Percentiles rank a stretch among this genome's conserved stretches.
Conservation (phyloP, 1,139 yeast genomes). For the Pichia sp. region DNA sequence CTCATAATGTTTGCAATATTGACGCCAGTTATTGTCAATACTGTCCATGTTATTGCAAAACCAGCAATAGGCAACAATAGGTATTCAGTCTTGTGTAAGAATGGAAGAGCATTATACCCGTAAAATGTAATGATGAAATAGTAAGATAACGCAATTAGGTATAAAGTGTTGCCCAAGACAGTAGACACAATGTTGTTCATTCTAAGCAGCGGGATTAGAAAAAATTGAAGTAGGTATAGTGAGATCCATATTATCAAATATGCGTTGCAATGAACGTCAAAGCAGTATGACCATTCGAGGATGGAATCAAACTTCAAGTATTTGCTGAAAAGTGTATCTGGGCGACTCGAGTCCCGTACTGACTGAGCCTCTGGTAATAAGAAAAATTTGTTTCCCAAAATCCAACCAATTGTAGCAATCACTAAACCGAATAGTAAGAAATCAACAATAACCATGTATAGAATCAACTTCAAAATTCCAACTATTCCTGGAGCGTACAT, state of each 20-base stretch:
- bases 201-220: conserved; percentile 67
- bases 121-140: conserved; percentile 78
- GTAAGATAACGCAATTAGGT: conserved; percentile 66
- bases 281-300: conserved; percentile 91
- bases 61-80: conserved; percentile 55
- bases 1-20: conserved; percentile 71
- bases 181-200: conserved; percentile 61
- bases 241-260: conserved; percentile 77
- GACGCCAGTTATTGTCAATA: conserved; percentile 58
- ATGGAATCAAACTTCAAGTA: conserved; percentile 33
- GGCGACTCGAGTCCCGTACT: background rate
- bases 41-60: conserved; percentile 53
- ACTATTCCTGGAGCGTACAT: conserved; percentile 65
- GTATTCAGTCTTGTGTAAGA: conserved; percentile 60
- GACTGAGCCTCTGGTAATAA: conserved; percentile 32
- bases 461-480: conserved; percentile 58
- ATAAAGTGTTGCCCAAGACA: conserved; percentile 72
- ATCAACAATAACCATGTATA: conserved; percentile 84
- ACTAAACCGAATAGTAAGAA: conserved; percentile 68
- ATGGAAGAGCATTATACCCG: conserved; percentile 83
- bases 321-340: conserved; percentile 11
- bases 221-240: conserved; percentile 71
- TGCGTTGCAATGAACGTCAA: conserved; percentile 89
- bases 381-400: conserved; percentile 63
- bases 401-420: conserved; percentile 71